Base-by-base conservation (phyloP, 257 asterid genomes). In the Galeopsis tetrahit region DNA sequence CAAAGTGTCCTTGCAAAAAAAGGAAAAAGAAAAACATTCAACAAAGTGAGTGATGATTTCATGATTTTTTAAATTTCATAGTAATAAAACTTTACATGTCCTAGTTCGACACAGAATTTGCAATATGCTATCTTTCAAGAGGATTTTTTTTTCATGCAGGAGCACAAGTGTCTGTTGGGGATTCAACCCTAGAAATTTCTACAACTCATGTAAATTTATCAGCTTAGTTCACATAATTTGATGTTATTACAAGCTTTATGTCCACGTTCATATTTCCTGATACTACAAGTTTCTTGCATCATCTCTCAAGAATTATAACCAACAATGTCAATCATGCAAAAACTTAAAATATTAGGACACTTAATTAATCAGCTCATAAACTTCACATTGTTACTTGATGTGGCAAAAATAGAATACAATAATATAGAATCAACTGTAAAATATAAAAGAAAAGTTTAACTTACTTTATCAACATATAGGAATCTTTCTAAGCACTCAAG, bases 391-490 rank as follows among this genome's bases (percentile, higher is more conserved):
- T 66, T 34, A 43, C 31, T 64, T 73, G 63, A 57, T 62, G 13
- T 8, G 63, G 49, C 40, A 63, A 2, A 66, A 70, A 63, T 49
- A 35, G 56, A 75, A 31, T 32, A 43, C 7, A 42, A 51, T 32
- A 55, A 69, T 46, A 68, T 2, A 56, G 17, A 60, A 72, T 33
- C 68, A 60, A 63, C 62, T 40, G 42, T 15, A 74, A 32, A 69
- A 36, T 62, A 42, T 13, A 62, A 15, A 49, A 43, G 10, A 60
- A 69, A 79, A 75, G 77, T 11, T 42, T 33, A 66, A 63, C 85
- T 74, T 81, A 90, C 97, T 85, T 88, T 90, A 60, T 86, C 73
- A 67, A 88, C 58, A 62, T 88, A 90, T 21, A 90, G 81, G 76
- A 83, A 90, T 82, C 82, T 85, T 51, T 88, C 90, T 44, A 90